Evolutionary conservation across 1,284 basidiomycete genomes (phyloP).

Genomic region (Cutaneotrichosporon cavernicola): DNA sequence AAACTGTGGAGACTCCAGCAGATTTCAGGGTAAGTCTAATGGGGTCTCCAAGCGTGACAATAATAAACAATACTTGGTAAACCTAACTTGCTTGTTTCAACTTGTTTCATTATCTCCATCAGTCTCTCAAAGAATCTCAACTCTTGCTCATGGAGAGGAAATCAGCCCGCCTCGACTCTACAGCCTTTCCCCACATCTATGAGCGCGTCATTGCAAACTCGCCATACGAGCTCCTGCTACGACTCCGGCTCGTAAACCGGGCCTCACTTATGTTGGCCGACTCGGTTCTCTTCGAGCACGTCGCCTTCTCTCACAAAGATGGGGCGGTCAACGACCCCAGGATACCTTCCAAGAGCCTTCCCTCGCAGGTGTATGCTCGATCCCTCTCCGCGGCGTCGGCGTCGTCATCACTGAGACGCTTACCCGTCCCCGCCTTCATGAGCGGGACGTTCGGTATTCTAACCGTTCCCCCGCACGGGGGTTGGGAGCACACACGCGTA

Average conservation of each 20-base stretch:
- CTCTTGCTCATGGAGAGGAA: neutral
- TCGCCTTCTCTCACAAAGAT: neutral
- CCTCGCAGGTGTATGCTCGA: neutral
- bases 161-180: neutral
- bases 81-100: no score
- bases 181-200: conserved; percentile 1
- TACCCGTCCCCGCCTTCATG: neutral
- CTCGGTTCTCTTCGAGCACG: neutral
- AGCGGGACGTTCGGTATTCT: neutral
- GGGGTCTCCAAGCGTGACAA: no score
- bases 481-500: neutral
- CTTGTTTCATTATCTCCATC: neutral
- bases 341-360: neutral
- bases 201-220: neutral
- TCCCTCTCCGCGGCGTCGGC: neutral
- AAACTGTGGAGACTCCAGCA: no score
- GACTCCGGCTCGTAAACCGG: neutral
- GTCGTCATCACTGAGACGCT: neutral
- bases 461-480: neutral
- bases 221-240: neutral
- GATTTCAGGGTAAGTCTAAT: no score
- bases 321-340: neutral
- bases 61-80: no score
- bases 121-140: neutral
- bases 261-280: neutral